Percentiles rank a stretch among this genome's conserved stretches.
These are phyloP conservation scores for Paspalum vaginatum DNA, from an alignment of 176 grass and related monocot species.

Conservation along the genomic window DNA sequence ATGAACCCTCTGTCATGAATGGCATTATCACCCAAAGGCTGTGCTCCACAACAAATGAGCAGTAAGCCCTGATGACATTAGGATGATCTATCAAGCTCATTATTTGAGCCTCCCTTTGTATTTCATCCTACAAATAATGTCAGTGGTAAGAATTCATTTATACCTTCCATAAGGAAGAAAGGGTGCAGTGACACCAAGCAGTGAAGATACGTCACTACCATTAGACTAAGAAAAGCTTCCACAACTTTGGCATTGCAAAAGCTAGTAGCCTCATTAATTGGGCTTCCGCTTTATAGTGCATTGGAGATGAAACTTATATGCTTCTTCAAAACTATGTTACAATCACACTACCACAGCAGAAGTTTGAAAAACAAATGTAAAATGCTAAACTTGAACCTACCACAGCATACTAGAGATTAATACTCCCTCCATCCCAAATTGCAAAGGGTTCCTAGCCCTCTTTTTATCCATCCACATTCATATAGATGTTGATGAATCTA, in stretches of 20 bases:
- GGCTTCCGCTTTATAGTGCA: neutral
- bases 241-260: conserved; percentile 6
- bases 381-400: neutral
- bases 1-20: conserved; percentile 97
- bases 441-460: no score
- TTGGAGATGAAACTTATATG: neutral
- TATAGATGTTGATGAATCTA: no score
- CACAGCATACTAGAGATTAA: neutral
- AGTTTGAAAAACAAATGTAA: neutral
- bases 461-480: no score
- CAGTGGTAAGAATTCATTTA: conserved; percentile 28
- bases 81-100: conserved; percentile 99
- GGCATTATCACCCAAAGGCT: conserved; percentile 99
- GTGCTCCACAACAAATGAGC: conserved; percentile 88
- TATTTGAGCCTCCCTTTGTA: conserved; percentile 91
- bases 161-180: neutral
- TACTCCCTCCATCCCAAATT: no score
- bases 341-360: neutral
- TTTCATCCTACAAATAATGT: conserved; percentile 72
- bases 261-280: neutral
- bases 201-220: neutral
- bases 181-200: neutral
- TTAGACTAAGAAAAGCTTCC: neutral
- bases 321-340: neutral
- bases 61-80: conserved; percentile 89